Evolutionary conservation across 768 basidiomycete species (phyloP), one percentile per base, ranked within the genome.

Genomic region (Lactarius akahatsu): DNA sequence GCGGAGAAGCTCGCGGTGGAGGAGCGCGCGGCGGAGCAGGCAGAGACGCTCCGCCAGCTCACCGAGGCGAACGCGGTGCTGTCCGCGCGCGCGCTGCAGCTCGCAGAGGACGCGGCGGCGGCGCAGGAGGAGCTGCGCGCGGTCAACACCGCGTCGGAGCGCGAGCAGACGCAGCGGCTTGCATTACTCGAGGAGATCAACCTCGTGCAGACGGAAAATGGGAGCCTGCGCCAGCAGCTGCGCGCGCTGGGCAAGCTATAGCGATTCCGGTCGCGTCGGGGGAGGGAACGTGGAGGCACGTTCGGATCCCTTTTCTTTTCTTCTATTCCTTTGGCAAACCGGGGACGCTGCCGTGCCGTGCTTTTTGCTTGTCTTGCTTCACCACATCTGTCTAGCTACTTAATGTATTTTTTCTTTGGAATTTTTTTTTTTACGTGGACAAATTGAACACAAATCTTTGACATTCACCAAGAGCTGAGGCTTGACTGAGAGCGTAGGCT

Each of bases 181-280:
- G 88, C 89, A 38, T 74, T 99, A 62, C 80, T 99, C 52, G 94
- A 97, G 73, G 94, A 96, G 78, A 81, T 96, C 71, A 94, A 92
- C 74, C 80, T 83, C 60, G 82, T 89, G 77, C 91, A 94, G 78
- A 88, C 83, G 63, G 91, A 94, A 78, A 94, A 94, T 72, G 81
- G 78, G 47, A 85, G 75, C 45, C 73, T 94, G 66, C 82, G 89
- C 54, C 84, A 86, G 38, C 92, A 94, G 75, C 71, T 94, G 70
- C 82, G 91, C 60, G 82, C 82, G 28, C 61, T 69, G 20, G 75
- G 80, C 68, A 88, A 85, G 77, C 81, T 79, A 76, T 83, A 71
- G 65, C n/a, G 10, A 16, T 28, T 43, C 30, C 20, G 20, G 32
- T 20, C 38, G 38, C 15, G 38, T 4, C 36, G 4, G n/a, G 10